These are phyloP conservation scores for Salix arbutifolia DNA, from an alignment of 345 rosid genomes.

Conservation along the genomic window DNA sequence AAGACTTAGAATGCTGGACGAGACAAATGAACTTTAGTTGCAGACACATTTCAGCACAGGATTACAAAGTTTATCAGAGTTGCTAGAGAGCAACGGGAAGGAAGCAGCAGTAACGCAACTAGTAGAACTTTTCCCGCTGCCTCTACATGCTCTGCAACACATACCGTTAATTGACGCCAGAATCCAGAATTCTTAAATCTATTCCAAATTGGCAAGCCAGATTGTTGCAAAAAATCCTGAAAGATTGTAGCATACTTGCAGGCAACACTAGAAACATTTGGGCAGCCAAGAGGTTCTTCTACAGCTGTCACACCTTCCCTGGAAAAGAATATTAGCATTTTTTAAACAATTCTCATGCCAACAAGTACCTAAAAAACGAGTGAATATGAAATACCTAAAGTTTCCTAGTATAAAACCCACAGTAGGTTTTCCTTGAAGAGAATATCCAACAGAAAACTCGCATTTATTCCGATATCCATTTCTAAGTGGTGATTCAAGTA, in stretches of 20 bases:
- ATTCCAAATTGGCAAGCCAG: constrained; percentile 82
- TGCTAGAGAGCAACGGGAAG: background rate
- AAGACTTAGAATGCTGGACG: constrained; percentile 3
- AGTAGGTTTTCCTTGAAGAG: constrained; percentile 69
- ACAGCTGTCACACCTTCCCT: constrained; percentile 98
- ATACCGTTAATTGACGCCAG: constrained; percentile 94
- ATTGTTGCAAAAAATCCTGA: constrained; percentile 68
- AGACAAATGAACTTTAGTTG: background rate
- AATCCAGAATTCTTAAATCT: constrained; percentile 80
- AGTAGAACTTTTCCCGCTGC: background rate
- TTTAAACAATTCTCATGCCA: constrained; percentile 15
- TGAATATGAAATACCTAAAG: constrained; percentile 54
- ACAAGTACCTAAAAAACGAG: constrained; percentile 10
- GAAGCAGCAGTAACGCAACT: background rate
- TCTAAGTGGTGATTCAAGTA: constrained; percentile 73
- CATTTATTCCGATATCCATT: constrained; percentile 94
- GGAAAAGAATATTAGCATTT: constrained; percentile 20
- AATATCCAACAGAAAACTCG: constrained; percentile 86
- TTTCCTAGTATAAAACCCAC: constrained; percentile 93
- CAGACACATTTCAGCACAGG: background rate
- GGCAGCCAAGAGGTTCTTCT: constrained; percentile 82
- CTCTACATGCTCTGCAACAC: constrained; percentile 16
- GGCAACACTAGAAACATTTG: constrained; percentile 77
- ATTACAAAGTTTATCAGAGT: background rate
- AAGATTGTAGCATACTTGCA: constrained; percentile 69